Conservation (phyloP, 2,329 filamentous ascomycete species). For the Microcyclospora tardicrescens region DNA sequence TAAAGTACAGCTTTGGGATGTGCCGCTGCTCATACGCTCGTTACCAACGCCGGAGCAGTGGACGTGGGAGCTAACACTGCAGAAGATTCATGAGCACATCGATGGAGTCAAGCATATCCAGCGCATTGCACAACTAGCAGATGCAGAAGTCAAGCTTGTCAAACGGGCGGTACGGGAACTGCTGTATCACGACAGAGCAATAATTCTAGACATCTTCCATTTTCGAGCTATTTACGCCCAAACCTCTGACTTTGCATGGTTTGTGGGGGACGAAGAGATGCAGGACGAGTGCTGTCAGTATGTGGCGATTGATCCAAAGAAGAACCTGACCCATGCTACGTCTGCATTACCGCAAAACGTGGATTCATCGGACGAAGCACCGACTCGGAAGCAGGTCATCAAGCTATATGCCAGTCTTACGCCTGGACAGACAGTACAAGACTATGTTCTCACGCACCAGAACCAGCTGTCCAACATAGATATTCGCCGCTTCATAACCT, state of each 20-base stretch:
- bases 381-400: conserved; percentile 41
- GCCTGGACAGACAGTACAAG: conserved; percentile 70
- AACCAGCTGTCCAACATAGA: conserved; percentile 66
- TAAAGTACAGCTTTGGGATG: conserved; percentile 73
- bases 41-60: conserved; percentile 41
- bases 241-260: conserved; percentile 63
- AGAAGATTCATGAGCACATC: conserved; percentile 70
- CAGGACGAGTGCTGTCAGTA: conserved; percentile 83
- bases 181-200: conserved; percentile 80
- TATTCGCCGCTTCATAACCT: conserved; percentile 82
- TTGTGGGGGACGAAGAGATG: conserved; percentile 62
- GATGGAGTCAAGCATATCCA: conserved; percentile 85
- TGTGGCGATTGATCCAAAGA: conserved; percentile 41
- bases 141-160: conserved; percentile 75
- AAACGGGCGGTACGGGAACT: conserved; percentile 79
- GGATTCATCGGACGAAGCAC: conserved; percentile 1
- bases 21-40: conserved; percentile 59
- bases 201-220: conserved; percentile 89
- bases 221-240: conserved; percentile 85
- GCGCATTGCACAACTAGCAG: conserved; percentile 70
- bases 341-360: neutral
- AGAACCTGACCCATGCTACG: conserved; percentile 4
- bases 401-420: conserved; percentile 76
- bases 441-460: conserved; percentile 70
- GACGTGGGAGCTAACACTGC: conserved; percentile 65